Evolutionary conservation across 768 basidiomycete species (phyloP), one percentile per base, ranked within the genome.

Genomic region (Xerocomus spinulosus): DNA sequence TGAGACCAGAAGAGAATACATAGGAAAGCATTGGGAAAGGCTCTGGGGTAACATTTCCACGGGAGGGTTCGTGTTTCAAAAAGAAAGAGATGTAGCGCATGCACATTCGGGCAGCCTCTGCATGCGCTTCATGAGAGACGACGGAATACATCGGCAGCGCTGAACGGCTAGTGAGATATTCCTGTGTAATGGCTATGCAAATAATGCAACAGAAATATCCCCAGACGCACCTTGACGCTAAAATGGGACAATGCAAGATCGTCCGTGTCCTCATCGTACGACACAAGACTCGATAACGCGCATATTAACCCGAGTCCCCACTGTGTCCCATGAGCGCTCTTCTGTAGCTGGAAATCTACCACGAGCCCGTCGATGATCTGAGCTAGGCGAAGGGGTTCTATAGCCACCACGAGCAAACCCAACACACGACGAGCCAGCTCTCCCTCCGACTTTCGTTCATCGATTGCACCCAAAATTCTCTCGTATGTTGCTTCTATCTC

Each of bases 401-500:
- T 12, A 2, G 50, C 45, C 8, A 37, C 45, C 0, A 36, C 6
- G 10, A 51, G 25, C 44, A 26, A 51, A 3, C 34, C 33, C 4
- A 51, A 18, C 13, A 23, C 34, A 13, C 35, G 34, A 18, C 34
- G 40, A 4, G 34, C 44, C 13, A 46, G 5, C 29, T 20, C 14
- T 13, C 40, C 29, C 9, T 51, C 44, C 9, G 17, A 9, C n/a
- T 32, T 40, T 15, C 38, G 24, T n/a, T 36, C 40, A 8, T 51
- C 50, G n/a, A 46, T 39, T 3, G 12, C 20, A 2, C 14, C 17
- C 5, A 51, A 9, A 6, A 51, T 51, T 33, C 45, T 30, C 30
- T 51, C 50, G 29, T 51, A 51, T 9, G 41, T 42, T 3, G 35
- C n/a, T 10, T 45, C 37, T 18, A 47, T 35, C 10, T 36, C 45